A percentile compares a stretch with the other conserved stretches of the same genome.
These are phyloP conservation scores for Colletotrichum sp. DNA, from an alignment of 2,329 filamentous ascomycete species.

Conservation along the genomic window DNA sequence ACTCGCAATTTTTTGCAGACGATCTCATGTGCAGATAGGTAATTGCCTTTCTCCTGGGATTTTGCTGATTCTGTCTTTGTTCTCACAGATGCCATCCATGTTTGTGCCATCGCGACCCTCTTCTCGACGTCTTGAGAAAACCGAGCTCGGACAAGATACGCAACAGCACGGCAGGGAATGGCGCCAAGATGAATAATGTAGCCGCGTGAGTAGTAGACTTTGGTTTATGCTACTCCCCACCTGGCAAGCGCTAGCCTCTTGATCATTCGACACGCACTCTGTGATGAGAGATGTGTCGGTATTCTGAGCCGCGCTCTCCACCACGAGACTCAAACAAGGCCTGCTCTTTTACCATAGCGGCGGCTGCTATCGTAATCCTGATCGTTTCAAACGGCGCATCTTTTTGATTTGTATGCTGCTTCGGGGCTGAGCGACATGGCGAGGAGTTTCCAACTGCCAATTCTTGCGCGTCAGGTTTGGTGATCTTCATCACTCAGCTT, in stretches of 20 bases:
- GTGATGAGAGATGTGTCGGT: neutral
- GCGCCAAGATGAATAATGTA: neutral
- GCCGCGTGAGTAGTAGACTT: neutral
- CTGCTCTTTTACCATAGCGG: neutral
- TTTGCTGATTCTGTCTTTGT: neutral
- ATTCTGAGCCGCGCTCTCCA: neutral
- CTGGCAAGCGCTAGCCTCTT: neutral
- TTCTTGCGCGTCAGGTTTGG: neutral
- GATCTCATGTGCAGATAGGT: neutral
- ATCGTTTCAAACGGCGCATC: neutral
- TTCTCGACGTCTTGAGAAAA: neutral
- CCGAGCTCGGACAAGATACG: neutral
- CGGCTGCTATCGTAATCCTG: neutral
- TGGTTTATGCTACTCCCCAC: neutral
- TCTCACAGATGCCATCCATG: neutral
- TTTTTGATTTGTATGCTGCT: neutral
- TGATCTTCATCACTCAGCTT: neutral
- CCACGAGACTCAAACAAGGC: neutral
- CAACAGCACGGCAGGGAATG: neutral
- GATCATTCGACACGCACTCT: neutral
- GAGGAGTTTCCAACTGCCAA: neutral
- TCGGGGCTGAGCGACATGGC: neutral
- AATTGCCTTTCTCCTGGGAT: neutral
- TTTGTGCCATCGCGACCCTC: accelerated
- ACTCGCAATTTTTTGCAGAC: neutral